Conservation (phyloP, 805 yeast species). For the Teunomyces cretensis region DNA sequence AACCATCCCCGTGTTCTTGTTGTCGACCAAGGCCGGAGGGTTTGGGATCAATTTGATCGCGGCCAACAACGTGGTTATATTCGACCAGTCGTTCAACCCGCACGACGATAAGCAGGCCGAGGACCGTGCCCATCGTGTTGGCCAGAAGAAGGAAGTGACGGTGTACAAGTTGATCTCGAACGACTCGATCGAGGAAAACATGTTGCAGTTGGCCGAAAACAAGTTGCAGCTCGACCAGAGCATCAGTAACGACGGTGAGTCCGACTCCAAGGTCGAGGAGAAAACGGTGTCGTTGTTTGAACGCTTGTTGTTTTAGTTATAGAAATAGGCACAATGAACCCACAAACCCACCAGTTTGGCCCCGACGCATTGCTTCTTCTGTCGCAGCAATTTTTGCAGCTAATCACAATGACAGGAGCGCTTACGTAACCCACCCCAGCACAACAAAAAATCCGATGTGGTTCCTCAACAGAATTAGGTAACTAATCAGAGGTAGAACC, state of each 20-base stretch:
- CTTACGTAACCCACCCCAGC: too few species aligned
- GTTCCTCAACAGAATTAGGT: too few species aligned
- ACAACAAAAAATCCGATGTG: too few species aligned
- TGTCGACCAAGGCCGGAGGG: constrained; percentile 98
- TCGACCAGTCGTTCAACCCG: constrained; percentile 94
- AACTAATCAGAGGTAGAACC: too few species aligned
- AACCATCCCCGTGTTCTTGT: constrained; percentile 77
- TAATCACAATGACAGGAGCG: not conserved
- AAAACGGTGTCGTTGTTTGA: constrained; percentile 54
- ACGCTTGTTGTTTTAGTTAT: constrained; percentile 38
- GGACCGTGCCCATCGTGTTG: constrained; percentile 97
- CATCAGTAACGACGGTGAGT: constrained; percentile 44
- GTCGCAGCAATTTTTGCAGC: not conserved
- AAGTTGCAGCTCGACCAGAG: constrained; percentile 81
- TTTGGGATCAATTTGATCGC: constrained; percentile 96
- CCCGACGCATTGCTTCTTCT: too few species aligned
- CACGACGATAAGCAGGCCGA: constrained; percentile 99
- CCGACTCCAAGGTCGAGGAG: constrained; percentile 47
- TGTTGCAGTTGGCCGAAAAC: constrained; percentile 80
- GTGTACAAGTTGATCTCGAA: constrained; percentile 74
- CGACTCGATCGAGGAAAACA: constrained; percentile 85
- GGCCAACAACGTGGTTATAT: constrained; percentile 88
- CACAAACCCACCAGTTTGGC: too few species aligned
- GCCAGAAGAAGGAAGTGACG: constrained; percentile 81
- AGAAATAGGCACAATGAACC: too few species aligned